Percentiles rank a stretch among this genome's conserved stretches.
Conservation (phyloP, 1,139 yeast genomes). For the Yamadazyma pseudoaaseri region DNA sequence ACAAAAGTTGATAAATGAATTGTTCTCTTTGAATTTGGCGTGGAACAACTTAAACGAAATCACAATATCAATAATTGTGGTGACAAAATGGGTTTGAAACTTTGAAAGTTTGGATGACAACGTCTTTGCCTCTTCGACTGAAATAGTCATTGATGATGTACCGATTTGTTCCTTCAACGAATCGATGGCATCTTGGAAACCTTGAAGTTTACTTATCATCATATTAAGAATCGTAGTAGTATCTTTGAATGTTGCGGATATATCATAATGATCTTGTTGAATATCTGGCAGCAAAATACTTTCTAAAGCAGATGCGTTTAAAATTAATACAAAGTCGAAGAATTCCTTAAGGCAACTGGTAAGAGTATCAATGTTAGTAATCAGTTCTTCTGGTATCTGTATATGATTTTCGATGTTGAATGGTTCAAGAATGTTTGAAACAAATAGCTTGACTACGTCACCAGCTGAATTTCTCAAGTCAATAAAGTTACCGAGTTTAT, state of each 20-base stretch:
- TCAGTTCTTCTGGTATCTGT: neutral
- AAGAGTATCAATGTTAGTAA: neutral
- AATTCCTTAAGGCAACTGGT: constrained; percentile 14
- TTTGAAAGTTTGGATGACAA: constrained; percentile 19
- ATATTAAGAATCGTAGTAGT: constrained; percentile 4
- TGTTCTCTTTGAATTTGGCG: constrained; percentile 25
- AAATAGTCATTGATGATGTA: constrained; percentile 11
- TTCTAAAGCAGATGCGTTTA: constrained; percentile 37
- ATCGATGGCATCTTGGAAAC: constrained; percentile 6
- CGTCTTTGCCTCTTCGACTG: constrained; percentile 8
- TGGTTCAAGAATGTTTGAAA: neutral
- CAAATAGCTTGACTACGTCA: neutral
- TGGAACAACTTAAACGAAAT: constrained; percentile 35
- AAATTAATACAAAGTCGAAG: constrained; percentile 26
- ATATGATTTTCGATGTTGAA: neutral
- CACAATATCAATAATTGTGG: constrained; percentile 31
- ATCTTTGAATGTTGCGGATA: constrained; percentile 16
- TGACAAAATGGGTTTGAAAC: constrained; percentile 24
- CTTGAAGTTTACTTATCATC: constrained; percentile 1
- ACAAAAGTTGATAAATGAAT: constrained; percentile 27
- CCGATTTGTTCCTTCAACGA: constrained; percentile 12
- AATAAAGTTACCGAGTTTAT: neutral
- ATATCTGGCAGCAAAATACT: constrained; percentile 21
- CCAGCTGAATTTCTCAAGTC: neutral
- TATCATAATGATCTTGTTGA: constrained; percentile 18